A percentile compares a stretch with the other conserved stretches of the same genome.
These are phyloP conservation scores for Trapa bicornis DNA, from an alignment of 345 rosid species.

Conservation along the genomic window DNA sequence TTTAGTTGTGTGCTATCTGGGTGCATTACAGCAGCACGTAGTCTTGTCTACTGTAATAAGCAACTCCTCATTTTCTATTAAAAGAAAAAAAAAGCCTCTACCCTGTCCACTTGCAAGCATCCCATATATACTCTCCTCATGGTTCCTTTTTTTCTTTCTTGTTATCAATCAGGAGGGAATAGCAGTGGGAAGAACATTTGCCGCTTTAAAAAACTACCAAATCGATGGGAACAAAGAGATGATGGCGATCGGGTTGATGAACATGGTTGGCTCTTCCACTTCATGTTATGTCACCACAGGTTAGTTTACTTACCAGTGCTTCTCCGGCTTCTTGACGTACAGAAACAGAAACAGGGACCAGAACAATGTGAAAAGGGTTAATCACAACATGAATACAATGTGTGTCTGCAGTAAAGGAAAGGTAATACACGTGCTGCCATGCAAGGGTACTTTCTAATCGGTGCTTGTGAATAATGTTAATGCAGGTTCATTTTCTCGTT, in stretches of 20 bases:
- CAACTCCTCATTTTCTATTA: neutral
- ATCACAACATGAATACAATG: too few relatives aligned
- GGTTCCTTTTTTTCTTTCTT: neutral
- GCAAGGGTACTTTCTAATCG: neutral
- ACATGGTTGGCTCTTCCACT: conserved; percentile 83
- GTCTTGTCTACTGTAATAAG: neutral
- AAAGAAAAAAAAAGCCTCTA: neutral
- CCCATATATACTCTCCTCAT: too few relatives aligned
- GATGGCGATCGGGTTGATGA: conserved; percentile 95
- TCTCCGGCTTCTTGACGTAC: neutral
- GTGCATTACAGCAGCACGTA: too few relatives aligned
- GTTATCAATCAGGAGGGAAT: conserved; percentile 66
- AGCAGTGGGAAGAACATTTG: conserved; percentile 96
- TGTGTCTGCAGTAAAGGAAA: too few relatives aligned
- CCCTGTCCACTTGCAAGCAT: neutral
- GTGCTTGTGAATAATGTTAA: neutral
- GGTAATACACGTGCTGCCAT: neutral
- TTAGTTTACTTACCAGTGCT: neutral
- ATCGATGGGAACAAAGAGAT: conserved; percentile 98
- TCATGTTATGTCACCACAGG: conserved; percentile 91
- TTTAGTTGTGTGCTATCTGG: too few relatives aligned
- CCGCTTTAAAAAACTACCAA: conserved; percentile 71
- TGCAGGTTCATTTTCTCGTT: conserved; percentile 84
- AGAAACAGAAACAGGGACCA: neutral
- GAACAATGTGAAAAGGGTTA: neutral